phyloP scores from a whole-genome alignment of 2,329 filamentous ascomycete species.

The Cladosporium sp. region DNA sequence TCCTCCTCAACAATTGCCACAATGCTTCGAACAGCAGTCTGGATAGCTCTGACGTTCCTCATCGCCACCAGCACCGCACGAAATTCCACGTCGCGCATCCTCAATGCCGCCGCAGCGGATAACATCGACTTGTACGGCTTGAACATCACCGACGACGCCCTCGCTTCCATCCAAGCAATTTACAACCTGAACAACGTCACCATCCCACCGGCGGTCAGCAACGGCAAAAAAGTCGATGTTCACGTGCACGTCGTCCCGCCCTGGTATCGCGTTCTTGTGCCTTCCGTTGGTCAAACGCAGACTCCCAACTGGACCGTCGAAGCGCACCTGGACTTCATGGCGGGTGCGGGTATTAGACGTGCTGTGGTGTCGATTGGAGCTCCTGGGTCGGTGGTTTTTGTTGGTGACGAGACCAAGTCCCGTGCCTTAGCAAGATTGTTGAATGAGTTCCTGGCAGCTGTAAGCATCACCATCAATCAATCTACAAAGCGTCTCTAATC shows the following conservation, averaged over 20 bases:
- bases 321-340: slow-evolving; percentile 32
- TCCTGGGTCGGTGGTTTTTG: slow-evolving; percentile 33
- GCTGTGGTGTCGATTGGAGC: slow-evolving; percentile 32
- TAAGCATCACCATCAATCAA: not conserved
- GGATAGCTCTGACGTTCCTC: too few species aligned
- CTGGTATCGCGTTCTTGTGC: slow-evolving; percentile 30
- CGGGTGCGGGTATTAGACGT: slow-evolving; percentile 21
- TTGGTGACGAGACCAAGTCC: slow-evolving; percentile 24
- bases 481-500: too few species aligned
- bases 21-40: too few species aligned
- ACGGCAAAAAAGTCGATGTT: slow-evolving; percentile 30
- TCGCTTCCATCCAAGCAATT: slow-evolving; percentile 27
- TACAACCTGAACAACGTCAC: slow-evolving; percentile 11
- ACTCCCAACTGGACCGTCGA: slow-evolving; percentile 30
- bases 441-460: slow-evolving; percentile 27
- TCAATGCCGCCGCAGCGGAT: slow-evolving; percentile 15
- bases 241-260: slow-evolving; percentile 34
- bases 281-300: slow-evolving; percentile 29
- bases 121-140: slow-evolving; percentile 29
- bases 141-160: slow-evolving; percentile 28
- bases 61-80: not conserved
- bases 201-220: slow-evolving; percentile 16
- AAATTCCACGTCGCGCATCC: slow-evolving; percentile 8
- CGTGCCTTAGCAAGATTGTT: slow-evolving; percentile 32
- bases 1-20: too few species aligned